Base-by-base conservation (phyloP, 1,284 basidiomycete species). In the Papiliotrema nemorosa region DNA sequence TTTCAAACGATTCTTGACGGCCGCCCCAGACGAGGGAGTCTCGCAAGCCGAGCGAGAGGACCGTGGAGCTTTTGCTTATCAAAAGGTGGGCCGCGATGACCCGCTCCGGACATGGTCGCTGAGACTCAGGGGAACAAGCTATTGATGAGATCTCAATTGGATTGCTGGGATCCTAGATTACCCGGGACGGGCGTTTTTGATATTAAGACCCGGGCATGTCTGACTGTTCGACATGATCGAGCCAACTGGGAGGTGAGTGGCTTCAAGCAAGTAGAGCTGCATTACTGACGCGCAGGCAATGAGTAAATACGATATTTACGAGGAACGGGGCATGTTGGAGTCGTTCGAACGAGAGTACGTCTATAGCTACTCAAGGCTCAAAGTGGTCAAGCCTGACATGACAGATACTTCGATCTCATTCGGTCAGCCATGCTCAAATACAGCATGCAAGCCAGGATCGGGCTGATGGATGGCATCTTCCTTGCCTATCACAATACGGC, bases 391-490 rank as follows among this genome's bases (percentile, higher is more conserved):
- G 16, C 31, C 47, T 55, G 37, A 54, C 38, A 18, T 3, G 29
- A 20, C 45, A 69, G 67, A 27, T 89, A 90, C 65, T 93, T 88
- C 66, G 94, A 98, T 64, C 82, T 98, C 52, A 85, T 93, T 52
- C 83, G 94, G 4, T 86, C 90, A 3, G 92, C 91, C 0, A 94
- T 97, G 77, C 79, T 98, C 51, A 97, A 97, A 77, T 98, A 94
- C 74, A 89, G 88, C 61, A 89, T 97, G 78, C 94, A 98, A 79
- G 93, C 83, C 0, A 84, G 94, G 5, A 97, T 98, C 57, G 94
- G 94, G 2, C 84, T 87, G 66, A 98, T 98, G 94, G 93, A 97
- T 66, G 94, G 94, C 14, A 87, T 96, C 24, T 84, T 98, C 62
- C 83, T 97, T 26, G 89, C 92, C 9, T 97, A 96, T 69, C 94